Evolutionary conservation across 106 monocot genomes (phyloP).

Genomic region (Dendrobium officinale): DNA sequence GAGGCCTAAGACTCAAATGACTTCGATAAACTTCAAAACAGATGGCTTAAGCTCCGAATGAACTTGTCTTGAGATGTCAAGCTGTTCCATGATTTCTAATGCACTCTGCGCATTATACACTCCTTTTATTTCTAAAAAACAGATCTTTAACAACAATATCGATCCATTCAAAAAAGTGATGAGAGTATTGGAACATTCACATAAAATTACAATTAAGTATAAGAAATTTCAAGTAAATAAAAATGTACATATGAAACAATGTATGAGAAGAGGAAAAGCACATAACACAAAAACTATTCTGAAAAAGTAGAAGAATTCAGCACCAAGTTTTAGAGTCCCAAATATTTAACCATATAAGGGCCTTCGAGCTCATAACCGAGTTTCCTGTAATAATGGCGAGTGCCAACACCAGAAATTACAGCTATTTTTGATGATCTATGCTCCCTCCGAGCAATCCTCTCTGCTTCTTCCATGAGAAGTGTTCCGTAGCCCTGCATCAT

Average conservation of each 20-base stretch:
- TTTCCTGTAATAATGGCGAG: constrained; percentile 92
- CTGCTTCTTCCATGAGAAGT: constrained; percentile 95
- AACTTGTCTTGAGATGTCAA: too few species aligned
- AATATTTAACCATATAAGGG: constrained; percentile 91
- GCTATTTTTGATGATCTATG: constrained; percentile 81
- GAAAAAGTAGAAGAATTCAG: neutral
- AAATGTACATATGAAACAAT: neutral
- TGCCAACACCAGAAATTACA: constrained; percentile 96
- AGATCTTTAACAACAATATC: too few species aligned
- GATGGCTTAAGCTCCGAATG: too few species aligned
- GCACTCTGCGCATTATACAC: too few species aligned
- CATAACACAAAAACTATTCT: neutral
- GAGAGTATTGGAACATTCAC: too few species aligned
- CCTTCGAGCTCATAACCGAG: constrained; percentile 96
- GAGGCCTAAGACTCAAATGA: too few species aligned
- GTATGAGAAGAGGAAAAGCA: neutral
- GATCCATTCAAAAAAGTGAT: too few species aligned
- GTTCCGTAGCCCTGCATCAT: constrained; percentile 87
- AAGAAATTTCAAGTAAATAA: too few species aligned
- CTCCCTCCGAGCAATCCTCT: constrained; percentile 78
- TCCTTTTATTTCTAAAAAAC: too few species aligned
- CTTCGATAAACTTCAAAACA: too few species aligned
- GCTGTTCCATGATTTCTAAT: too few species aligned
- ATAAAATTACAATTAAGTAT: too few species aligned
- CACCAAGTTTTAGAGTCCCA: neutral